phyloP scores from a whole-genome alignment of 139 green algal species.

The Picochlorum sp. region DNA sequence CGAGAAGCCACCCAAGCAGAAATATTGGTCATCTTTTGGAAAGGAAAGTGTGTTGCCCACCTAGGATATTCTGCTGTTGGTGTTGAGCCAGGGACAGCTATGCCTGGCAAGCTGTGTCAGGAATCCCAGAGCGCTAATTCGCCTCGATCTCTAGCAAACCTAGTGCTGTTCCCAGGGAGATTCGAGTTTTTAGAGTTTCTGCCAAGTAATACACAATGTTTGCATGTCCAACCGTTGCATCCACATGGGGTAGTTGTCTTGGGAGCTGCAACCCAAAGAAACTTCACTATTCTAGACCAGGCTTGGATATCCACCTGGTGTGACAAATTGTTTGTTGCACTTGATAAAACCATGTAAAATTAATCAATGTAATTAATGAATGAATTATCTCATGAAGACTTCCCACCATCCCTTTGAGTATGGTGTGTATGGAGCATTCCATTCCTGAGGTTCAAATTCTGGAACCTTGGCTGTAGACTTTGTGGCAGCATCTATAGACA shows the following conservation, averaged over 20 bases:
- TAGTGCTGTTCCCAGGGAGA: slow-evolving; percentile 77
- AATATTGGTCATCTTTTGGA: slow-evolving; percentile 27
- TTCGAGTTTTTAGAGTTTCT: slow-evolving; percentile 68
- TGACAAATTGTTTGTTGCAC: slow-evolving; percentile 7
- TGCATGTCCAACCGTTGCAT: slow-evolving; percentile 65
- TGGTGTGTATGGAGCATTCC: slow-evolving; percentile 74
- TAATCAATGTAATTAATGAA: neutral
- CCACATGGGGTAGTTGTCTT: slow-evolving; percentile 59
- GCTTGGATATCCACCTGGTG: slow-evolving; percentile 3
- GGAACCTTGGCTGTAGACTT: slow-evolving; percentile 45
- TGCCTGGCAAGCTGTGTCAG: slow-evolving; percentile 48
- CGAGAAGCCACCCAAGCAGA: slow-evolving; percentile 13
- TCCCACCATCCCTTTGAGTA: slow-evolving; percentile 58
- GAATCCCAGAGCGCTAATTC: slow-evolving; percentile 40
- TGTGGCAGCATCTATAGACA: slow-evolving; percentile 47
- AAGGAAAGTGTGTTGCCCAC: slow-evolving; percentile 37
- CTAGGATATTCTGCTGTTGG: slow-evolving; percentile 8
- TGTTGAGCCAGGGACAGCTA: slow-evolving; percentile 20
- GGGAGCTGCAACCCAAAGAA: slow-evolving; percentile 59
- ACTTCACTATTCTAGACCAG: slow-evolving; percentile 74
- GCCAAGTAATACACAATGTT: slow-evolving; percentile 60
- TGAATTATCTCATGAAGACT: slow-evolving; percentile 28
- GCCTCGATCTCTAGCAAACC: slow-evolving; percentile 87
- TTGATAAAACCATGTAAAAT: slow-evolving; percentile 1
- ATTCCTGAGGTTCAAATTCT: slow-evolving; percentile 56